Percentiles rank a stretch among this genome's conserved stretches.
Conservation (phyloP, 2,329 filamentous ascomycete genomes). For the Cladophialophora exuberans region DNA sequence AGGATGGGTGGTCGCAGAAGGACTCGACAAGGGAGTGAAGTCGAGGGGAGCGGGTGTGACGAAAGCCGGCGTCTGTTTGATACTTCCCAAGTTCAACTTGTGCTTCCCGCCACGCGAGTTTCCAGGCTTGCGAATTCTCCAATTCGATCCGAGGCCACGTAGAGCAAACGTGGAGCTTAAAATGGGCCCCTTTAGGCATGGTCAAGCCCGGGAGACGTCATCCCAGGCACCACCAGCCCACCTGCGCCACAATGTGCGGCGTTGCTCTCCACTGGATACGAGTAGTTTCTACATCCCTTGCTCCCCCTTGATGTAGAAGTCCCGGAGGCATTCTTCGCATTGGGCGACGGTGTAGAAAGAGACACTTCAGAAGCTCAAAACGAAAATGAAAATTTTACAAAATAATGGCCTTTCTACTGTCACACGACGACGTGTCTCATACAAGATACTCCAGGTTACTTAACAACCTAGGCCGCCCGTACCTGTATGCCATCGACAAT, state of each 20-base stretch:
- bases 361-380: too few species aligned
- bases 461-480: too few species aligned
- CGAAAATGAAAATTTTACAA: too few species aligned
- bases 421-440: too few species aligned
- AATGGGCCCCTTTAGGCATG: not conserved
- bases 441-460: too few species aligned
- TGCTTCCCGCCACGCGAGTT: slow-evolving; percentile 13
- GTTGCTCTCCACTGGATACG: not conserved
- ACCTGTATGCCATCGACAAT: not conserved
- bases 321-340: too few species aligned
- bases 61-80: too few species aligned
- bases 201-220: slow-evolving; percentile 8
- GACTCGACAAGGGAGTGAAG: not conserved
- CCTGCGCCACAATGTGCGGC: slow-evolving; percentile 16
- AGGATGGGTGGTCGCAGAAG: not conserved
- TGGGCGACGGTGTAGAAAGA: too few species aligned
- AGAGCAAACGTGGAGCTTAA: not conserved
- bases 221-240: slow-evolving; percentile 6
- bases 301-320: not conserved
- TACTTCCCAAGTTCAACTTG: not conserved
- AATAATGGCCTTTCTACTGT: too few species aligned
- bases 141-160: slow-evolving; percentile 7
- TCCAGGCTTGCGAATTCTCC: not conserved
- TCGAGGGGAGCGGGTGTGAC: not conserved
- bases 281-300: not conserved